Conservation (phyloP, 2,329 filamentous ascomycete species). For the Penicillium vulpinum region DNA sequence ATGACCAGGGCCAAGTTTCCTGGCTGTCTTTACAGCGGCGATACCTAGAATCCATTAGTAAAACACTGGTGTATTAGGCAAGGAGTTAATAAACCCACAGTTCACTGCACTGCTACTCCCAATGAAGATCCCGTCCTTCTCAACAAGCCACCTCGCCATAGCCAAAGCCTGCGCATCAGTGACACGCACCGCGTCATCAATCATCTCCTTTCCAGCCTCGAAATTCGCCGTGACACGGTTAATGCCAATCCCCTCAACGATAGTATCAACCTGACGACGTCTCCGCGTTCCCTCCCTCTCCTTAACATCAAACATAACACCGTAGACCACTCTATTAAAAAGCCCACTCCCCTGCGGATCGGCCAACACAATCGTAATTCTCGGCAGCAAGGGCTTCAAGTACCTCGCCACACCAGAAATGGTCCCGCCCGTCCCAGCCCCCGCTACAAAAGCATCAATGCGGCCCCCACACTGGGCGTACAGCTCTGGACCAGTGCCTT, state of each 20-base stretch:
- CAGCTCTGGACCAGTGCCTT: constrained; percentile 86
- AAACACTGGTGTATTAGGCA: constrained; percentile 12
- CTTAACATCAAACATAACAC: constrained; percentile 90
- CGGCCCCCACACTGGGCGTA: constrained; percentile 70
- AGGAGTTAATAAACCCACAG: constrained; percentile 53
- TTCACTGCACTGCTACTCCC: constrained; percentile 97
- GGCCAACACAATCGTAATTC: constrained; percentile 74
- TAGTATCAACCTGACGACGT: constrained; percentile 87
- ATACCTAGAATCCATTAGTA: constrained; percentile 40
- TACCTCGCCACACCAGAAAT: constrained; percentile 82
- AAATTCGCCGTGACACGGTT: constrained; percentile 95
- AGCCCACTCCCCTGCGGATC: constrained; percentile 93
- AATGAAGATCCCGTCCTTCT: constrained; percentile 91
- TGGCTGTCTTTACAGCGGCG: constrained; percentile 49
- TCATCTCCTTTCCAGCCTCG: constrained; percentile 76
- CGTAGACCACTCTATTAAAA: constrained; percentile 87
- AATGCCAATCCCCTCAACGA: constrained; percentile 94
- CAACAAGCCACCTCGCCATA: constrained; percentile 96
- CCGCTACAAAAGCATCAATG: constrained; percentile 86
- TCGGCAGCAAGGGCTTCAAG: constrained; percentile 70
- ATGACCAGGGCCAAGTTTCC: constrained; percentile 50
- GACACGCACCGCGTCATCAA: constrained; percentile 88
- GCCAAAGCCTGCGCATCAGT: constrained; percentile 82
- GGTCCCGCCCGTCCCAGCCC: constrained; percentile 92
- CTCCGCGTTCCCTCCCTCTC: constrained; percentile 89